Evolutionary conservation across 768 basidiomycete genomes (phyloP).

Genomic region (Cystobasidium tubakii): DNA sequence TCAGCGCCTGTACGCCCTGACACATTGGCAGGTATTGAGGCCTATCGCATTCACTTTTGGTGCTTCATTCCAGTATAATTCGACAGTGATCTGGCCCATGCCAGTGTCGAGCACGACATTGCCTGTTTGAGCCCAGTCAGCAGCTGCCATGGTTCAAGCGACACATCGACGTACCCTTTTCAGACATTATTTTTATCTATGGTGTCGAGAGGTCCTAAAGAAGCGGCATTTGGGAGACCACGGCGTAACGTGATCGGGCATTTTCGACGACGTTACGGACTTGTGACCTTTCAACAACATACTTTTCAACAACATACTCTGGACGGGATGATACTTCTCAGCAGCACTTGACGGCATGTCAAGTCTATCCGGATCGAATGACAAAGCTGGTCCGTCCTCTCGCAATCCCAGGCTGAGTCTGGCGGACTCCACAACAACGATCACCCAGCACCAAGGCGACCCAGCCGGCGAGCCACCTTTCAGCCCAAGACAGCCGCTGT

Average conservation of each 20-base stretch:
- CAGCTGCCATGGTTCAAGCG: neutral
- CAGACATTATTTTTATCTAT: neutral
- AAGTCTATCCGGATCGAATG: neutral
- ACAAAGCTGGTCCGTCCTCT: neutral
- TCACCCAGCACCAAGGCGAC: neutral
- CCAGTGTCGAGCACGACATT: conserved; percentile 74
- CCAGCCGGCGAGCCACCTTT: neutral
- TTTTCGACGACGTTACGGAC: no score
- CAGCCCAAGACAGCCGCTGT: conserved; percentile 18
- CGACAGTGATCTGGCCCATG: conserved; percentile 77
- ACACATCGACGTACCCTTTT: conserved; percentile 2
- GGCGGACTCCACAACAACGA: neutral
- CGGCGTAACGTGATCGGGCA: neutral
- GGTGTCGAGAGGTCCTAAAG: no score
- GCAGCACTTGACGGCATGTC: neutral
- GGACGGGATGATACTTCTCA: neutral
- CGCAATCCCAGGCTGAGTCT: neutral
- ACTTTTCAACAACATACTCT: no score
- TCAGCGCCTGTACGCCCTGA: neutral
- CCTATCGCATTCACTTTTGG: conserved; percentile 56
- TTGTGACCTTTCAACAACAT: no score
- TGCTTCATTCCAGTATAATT: conserved; percentile 88
- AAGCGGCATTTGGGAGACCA: no score
- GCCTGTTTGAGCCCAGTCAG: conserved; percentile 5
- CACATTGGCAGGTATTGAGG: no score